Evolutionary conservation across 768 basidiomycete species (phyloP).

Genomic region (Crucibulum laeve): DNA sequence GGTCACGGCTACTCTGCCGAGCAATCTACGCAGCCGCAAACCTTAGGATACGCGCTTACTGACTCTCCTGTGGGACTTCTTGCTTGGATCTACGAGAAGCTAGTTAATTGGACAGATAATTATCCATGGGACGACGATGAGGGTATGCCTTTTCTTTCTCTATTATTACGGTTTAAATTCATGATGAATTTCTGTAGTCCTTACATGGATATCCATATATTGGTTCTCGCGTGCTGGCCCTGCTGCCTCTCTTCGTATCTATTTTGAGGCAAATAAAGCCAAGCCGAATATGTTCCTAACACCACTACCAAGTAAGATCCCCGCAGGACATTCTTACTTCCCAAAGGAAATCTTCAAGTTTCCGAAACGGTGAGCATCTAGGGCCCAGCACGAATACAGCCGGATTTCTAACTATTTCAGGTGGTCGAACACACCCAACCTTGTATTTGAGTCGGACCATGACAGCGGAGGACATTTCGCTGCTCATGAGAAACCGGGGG

Average conservation of each 20-base stretch:
- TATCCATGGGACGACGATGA: conserved; percentile 56
- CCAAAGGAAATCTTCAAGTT: conserved; percentile 33
- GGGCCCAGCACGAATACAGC: not conserved
- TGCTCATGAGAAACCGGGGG: conserved; percentile 33
- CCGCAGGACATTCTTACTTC: conserved; percentile 43
- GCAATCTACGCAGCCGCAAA: conserved; percentile 48
- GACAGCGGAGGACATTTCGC: conserved; percentile 43
- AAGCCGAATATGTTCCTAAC: not conserved
- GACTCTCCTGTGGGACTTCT: conserved; percentile 56
- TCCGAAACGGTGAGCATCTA: conserved; percentile 17
- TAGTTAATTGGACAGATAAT: conserved; percentile 39
- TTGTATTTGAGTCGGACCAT: conserved; percentile 27
- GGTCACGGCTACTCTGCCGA: conserved; percentile 31
- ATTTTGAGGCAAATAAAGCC: conserved; percentile 39
- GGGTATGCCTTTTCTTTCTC: conserved; percentile 21
- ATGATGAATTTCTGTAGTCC: conserved; percentile 27
- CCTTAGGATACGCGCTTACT: conserved; percentile 46
- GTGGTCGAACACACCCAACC: conserved; percentile 11
- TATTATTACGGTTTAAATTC: conserved; percentile 5
- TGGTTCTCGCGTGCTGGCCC: conserved; percentile 58
- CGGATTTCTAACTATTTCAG: conserved; percentile 6
- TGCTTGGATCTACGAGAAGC: conserved; percentile 50
- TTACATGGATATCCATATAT: conserved; percentile 60
- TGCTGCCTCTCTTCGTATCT: conserved; percentile 51
- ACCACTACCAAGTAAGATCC: conserved; percentile 21